Conservation (phyloP, 148 eudicot genomes). For the Silene latifolia region DNA sequence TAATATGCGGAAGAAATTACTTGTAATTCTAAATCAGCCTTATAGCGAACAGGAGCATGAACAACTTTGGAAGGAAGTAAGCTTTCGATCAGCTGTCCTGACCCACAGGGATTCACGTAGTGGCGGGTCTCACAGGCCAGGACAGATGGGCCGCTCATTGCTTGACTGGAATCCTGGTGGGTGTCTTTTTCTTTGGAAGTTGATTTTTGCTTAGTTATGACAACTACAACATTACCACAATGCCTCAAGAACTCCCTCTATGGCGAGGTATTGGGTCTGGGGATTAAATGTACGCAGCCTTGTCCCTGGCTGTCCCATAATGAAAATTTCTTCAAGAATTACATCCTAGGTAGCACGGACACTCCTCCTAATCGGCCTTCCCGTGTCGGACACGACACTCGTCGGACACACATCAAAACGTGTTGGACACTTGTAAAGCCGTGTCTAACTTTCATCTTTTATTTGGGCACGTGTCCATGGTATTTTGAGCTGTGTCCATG, state of each 20-base stretch:
- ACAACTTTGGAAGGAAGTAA: constrained; percentile 25
- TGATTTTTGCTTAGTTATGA: not conserved
- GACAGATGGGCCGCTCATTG: constrained; percentile 31
- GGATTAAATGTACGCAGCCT: not conserved
- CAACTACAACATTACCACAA: not conserved
- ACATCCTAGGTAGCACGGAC: too few relatives aligned
- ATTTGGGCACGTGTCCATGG: too few relatives aligned
- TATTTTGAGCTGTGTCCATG: too few relatives aligned
- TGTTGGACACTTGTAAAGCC: too few relatives aligned
- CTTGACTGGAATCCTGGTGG: constrained; percentile 33
- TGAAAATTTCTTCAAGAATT: not conserved
- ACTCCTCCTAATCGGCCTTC: too few relatives aligned
- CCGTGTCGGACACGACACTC: too few relatives aligned
- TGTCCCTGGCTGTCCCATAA: not conserved
- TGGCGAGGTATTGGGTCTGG: not conserved
- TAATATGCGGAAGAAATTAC: constrained; percentile 19
- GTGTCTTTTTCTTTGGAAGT: constrained; percentile 7
- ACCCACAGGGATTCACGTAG: constrained; percentile 33
- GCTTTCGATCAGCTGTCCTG: constrained; percentile 14
- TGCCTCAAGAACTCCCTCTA: not conserved
- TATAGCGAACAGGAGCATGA: constrained; percentile 30
- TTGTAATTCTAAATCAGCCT: constrained; percentile 22
- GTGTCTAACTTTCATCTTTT: too few relatives aligned
- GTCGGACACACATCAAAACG: too few relatives aligned
- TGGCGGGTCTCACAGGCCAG: constrained; percentile 11